These are phyloP conservation scores for Kregervanrija fluxuum DNA, from an alignment of 805 yeast genomes.

Conservation along the genomic window DNA sequence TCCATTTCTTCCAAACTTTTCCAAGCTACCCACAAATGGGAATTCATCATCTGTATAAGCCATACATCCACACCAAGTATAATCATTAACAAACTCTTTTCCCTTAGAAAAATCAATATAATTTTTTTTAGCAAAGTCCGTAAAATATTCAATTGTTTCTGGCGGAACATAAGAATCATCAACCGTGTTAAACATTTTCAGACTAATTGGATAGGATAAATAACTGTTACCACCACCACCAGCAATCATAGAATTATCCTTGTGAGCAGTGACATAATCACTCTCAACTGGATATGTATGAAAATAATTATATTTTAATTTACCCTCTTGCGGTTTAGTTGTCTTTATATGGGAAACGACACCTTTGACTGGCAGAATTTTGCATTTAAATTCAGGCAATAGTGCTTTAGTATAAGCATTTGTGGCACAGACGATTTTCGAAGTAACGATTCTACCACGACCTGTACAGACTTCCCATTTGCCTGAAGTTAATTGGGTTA, in stretches of 20 bases:
- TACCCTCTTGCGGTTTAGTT: neutral
- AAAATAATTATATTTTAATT: slow-evolving; percentile 12
- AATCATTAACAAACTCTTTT: slow-evolving; percentile 25
- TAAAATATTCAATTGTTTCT: slow-evolving; percentile 19
- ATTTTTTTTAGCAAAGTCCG: slow-evolving; percentile 23
- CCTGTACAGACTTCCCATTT: slow-evolving; percentile 25
- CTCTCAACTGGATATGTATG: slow-evolving; percentile 15
- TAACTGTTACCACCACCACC: slow-evolving; percentile 26
- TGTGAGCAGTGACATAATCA: slow-evolving; percentile 27
- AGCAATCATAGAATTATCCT: slow-evolving; percentile 30
- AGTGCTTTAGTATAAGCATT: slow-evolving; percentile 24
- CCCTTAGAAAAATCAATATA: slow-evolving; percentile 14
- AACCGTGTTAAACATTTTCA: slow-evolving; percentile 15
- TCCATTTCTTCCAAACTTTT: slow-evolving; percentile 20
- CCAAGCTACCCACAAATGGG: slow-evolving; percentile 38
- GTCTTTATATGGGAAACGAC: slow-evolving; percentile 24
- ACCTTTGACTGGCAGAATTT: slow-evolving; percentile 30
- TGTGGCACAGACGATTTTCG: slow-evolving; percentile 30
- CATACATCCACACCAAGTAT: slow-evolving; percentile 40
- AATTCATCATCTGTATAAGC: slow-evolving; percentile 36
- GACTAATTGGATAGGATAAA: slow-evolving; percentile 9
- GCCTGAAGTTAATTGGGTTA: slow-evolving; percentile 15
- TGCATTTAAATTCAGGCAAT: slow-evolving; percentile 17
- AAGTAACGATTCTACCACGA: slow-evolving; percentile 17
- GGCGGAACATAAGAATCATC: slow-evolving; percentile 30